phyloP scores from a whole-genome alignment of 1,139 yeast genomes.

The Nakaseomyces glabratus region DNA sequence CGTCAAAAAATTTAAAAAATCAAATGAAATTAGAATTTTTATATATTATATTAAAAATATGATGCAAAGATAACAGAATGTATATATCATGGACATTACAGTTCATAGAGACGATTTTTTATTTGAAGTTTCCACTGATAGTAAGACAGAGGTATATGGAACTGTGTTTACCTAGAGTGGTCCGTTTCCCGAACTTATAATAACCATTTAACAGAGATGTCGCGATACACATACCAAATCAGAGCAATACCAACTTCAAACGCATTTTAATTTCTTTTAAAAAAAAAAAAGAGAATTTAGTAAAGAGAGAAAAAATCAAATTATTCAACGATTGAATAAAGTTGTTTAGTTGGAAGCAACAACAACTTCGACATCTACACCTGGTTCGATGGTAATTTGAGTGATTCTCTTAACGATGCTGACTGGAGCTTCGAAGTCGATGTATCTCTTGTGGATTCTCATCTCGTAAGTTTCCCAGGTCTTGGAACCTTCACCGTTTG shows the following conservation, averaged over 20 bases:
- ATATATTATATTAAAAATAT: background rate
- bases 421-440: slow-evolving; percentile 97
- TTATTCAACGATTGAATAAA: slow-evolving; percentile 3
- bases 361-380: slow-evolving; percentile 53
- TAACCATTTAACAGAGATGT: no score
- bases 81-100: background rate
- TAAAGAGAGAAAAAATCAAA: slow-evolving; percentile 6
- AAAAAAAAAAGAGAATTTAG: background rate
- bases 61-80: background rate
- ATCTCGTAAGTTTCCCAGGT: slow-evolving; percentile 99
- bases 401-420: slow-evolving; percentile 91
- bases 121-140: slow-evolving; percentile 31
- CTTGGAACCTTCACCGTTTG: slow-evolving; percentile 99
- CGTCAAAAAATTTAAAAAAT: no score
- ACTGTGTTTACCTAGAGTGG: slow-evolving; percentile 35
- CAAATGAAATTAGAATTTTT: no score
- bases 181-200: no score
- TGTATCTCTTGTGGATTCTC: slow-evolving; percentile 99
- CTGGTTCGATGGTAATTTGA: slow-evolving; percentile 81
- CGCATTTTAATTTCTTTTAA: slow-evolving; percentile 8
- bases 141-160: slow-evolving; percentile 33
- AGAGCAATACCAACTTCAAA: background rate
- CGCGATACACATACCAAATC: no score
- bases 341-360: slow-evolving; percentile 31
- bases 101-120: slow-evolving; percentile 5